These are phyloP conservation scores for Blastocystis hominis DNA, from an alignment of 352 stramenopile genomes.

Conservation along the genomic window DNA sequence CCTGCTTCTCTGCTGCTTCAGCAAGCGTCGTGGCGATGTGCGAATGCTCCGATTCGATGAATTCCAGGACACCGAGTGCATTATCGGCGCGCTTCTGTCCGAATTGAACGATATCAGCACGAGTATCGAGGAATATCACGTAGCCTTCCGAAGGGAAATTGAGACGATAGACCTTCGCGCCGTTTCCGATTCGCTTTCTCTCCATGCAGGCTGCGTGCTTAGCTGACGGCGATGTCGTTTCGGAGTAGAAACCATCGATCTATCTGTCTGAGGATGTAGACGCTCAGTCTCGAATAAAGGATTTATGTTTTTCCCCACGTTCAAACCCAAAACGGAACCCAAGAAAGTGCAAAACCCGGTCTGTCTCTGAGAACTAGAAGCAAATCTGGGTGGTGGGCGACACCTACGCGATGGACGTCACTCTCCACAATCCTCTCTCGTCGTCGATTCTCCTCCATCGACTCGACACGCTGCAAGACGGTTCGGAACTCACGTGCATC, in stretches of 20 bases:
- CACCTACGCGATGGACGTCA: not conserved
- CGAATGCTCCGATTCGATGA: not conserved
- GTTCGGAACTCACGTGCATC: not conserved
- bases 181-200: not conserved
- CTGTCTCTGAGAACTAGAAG: not conserved
- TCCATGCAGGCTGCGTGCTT: not conserved
- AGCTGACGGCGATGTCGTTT: not conserved
- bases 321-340: not conserved
- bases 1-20: slow-evolving; percentile 2
- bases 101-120: slow-evolving; percentile 1
- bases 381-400: not conserved
- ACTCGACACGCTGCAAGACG: not conserved
- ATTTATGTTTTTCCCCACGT: slow-evolving; percentile 29
- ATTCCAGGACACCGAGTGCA: not conserved
- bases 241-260: not conserved
- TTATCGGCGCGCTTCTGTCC: not conserved
- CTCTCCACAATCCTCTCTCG: not conserved
- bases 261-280: not conserved
- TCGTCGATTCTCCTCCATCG: not conserved
- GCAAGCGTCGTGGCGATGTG: not conserved
- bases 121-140: slow-evolving; percentile 2
- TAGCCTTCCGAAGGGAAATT: not conserved
- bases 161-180: not conserved
- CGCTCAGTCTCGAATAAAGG: not conserved
- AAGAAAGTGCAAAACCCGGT: not conserved